phyloP scores from a whole-genome alignment of 2,329 filamentous ascomycete species.

The Venturia oleaginea region DNA sequence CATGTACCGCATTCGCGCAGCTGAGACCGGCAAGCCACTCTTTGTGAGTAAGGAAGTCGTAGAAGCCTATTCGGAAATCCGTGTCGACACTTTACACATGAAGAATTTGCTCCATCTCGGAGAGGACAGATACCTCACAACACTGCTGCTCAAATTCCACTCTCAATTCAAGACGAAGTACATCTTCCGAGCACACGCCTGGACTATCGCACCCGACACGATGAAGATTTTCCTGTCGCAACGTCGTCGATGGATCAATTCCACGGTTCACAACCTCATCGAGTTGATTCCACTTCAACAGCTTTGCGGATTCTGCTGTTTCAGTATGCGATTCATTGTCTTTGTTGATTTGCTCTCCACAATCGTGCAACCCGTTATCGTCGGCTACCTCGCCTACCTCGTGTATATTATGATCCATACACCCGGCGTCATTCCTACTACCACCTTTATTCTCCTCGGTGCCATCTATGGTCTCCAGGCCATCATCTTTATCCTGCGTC shows the following conservation, averaged over 20 bases:
- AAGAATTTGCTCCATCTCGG: conserved; percentile 95
- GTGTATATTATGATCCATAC: conserved; percentile 62
- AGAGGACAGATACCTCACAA: conserved; percentile 96
- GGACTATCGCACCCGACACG: conserved; percentile 92
- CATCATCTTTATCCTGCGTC: conserved; percentile 89
- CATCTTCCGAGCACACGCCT: conserved; percentile 82
- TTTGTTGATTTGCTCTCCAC: conserved; percentile 91
- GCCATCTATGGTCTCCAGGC: conserved; percentile 97
- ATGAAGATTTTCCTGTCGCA: conserved; percentile 95
- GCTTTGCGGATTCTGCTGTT: conserved; percentile 98
- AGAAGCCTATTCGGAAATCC: conserved; percentile 79
- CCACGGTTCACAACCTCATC: conserved; percentile 93
- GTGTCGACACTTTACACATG: conserved; percentile 96
- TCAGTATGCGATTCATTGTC: conserved; percentile 97
- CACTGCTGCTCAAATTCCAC: conserved; percentile 85
- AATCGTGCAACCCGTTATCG: conserved; percentile 80
- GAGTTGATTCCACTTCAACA: conserved; percentile 90
- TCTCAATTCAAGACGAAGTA: conserved; percentile 98
- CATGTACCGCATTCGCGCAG: conserved; percentile 95
- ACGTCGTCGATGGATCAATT: conserved; percentile 99
- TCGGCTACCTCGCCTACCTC: conserved; percentile 84
- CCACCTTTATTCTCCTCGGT: conserved; percentile 80
- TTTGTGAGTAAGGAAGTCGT: conserved; percentile 93
- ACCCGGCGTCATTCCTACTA: conserved; percentile 62
- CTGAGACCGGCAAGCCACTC: conserved; percentile 88